These are phyloP conservation scores for Alternaria ethzedia DNA, from an alignment of 2,329 filamentous ascomycete genomes.

Conservation along the genomic window DNA sequence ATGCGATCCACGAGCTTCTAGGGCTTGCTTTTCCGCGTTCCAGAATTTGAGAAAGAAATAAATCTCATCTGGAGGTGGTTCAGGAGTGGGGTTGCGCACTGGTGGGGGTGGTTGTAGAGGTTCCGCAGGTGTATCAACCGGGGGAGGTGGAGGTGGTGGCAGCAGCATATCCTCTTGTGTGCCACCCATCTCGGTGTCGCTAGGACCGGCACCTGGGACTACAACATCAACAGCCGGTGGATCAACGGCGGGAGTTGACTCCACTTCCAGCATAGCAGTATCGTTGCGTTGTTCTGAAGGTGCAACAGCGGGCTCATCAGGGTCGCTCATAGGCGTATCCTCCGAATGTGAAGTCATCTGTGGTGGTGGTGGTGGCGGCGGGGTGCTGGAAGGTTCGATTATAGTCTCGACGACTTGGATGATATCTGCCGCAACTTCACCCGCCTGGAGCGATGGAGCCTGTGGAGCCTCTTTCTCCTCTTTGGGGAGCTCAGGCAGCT, in stretches of 20 bases:
- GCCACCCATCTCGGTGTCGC: slow-evolving; percentile 47
- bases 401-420: slow-evolving; percentile 3
- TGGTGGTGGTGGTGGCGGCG: slow-evolving; percentile 1
- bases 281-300: slow-evolving; percentile 14
- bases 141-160: slow-evolving; percentile 30
- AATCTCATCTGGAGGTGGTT: slow-evolving; percentile 41
- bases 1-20: slow-evolving; percentile 43
- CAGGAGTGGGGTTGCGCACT: slow-evolving; percentile 25
- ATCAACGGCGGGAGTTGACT: slow-evolving; percentile 19
- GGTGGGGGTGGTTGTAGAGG: slow-evolving; percentile 27
- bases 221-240: slow-evolving; percentile 31
- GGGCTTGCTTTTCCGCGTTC: slow-evolving; percentile 42
- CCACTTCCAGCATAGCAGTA: slow-evolving; percentile 34
- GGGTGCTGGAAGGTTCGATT: not conserved
- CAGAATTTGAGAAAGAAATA: slow-evolving; percentile 52
- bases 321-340: slow-evolving; percentile 50
- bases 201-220: slow-evolving; percentile 17
- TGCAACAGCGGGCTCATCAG: slow-evolving; percentile 31
- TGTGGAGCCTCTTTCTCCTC: not conserved
- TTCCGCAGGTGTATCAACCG: slow-evolving; percentile 20
- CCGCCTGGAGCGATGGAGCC: not conserved
- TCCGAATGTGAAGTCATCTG: slow-evolving; percentile 23
- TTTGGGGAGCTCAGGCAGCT: slow-evolving; percentile 39
- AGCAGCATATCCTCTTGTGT: slow-evolving; percentile 40
- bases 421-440: not conserved